Conservation (phyloP, 1,139 yeast species). For the Blastobotrys arbuscula region DNA sequence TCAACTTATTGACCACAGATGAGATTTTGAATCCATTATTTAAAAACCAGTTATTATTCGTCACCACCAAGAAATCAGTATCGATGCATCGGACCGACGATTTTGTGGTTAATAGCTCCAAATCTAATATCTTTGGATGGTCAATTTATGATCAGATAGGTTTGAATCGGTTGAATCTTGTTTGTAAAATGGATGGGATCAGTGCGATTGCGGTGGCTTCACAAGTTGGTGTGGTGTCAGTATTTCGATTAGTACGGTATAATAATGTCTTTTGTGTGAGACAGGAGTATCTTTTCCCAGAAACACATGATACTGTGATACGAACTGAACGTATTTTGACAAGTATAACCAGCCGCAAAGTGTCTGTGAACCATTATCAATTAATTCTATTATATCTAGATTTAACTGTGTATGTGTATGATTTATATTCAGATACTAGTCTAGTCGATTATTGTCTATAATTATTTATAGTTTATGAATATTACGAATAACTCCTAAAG, state of each 20-base stretch:
- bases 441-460: not conserved
- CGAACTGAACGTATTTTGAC: slow-evolving; percentile 17
- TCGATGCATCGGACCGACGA: slow-evolving; percentile 45
- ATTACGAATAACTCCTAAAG: slow-evolving; percentile 19
- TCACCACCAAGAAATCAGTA: slow-evolving; percentile 33
- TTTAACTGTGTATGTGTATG: not conserved
- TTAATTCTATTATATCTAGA: slow-evolving; percentile 1
- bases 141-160: slow-evolving; percentile 15
- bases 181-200: slow-evolving; percentile 48
- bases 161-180: slow-evolving; percentile 50
- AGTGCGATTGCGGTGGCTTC: slow-evolving; percentile 50
- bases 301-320: slow-evolving; percentile 15
- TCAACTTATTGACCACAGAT: not conserved
- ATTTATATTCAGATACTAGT: slow-evolving; percentile 2
- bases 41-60: slow-evolving; percentile 44
- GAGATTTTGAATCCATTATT: slow-evolving; percentile 31
- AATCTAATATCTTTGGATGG: slow-evolving; percentile 44
- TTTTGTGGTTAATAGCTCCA: slow-evolving; percentile 48
- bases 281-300: slow-evolving; percentile 50
- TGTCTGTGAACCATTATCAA: slow-evolving; percentile 10
- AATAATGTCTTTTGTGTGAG: slow-evolving; percentile 56
- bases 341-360: slow-evolving; percentile 22
- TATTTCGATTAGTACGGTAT: slow-evolving; percentile 52
- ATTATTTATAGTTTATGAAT: slow-evolving; percentile 19
- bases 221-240: slow-evolving; percentile 54